A percentile compares a stretch with the other conserved stretches of the same genome.
Conservation (phyloP, 306 rosid species). For the Casuarina glauca region DNA sequence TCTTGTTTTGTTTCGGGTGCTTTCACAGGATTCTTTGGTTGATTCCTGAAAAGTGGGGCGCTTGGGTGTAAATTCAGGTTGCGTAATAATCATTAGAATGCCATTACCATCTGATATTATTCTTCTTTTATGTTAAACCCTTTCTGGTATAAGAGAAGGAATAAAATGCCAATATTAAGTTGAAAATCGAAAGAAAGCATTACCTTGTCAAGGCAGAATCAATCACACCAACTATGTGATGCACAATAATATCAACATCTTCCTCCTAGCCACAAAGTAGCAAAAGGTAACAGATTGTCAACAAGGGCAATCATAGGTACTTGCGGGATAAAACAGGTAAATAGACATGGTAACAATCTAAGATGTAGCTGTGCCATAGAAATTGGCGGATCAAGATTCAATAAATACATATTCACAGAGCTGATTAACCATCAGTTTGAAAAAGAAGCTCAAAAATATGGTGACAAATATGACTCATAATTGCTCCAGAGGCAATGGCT, state of each 20-base stretch:
- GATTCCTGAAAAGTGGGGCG: constrained; percentile 37
- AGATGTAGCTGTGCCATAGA: neutral
- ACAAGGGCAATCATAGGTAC: constrained; percentile 17
- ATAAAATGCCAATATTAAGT: neutral
- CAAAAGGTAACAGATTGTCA: constrained; percentile 16
- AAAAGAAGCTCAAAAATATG: neutral
- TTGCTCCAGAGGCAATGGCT: too few relatives aligned
- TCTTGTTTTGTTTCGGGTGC: constrained; percentile 50
- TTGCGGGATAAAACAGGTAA: neutral
- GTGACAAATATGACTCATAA: neutral
- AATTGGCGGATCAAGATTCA: neutral
- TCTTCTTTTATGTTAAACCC: neutral
- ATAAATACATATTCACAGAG: neutral
- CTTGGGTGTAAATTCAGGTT: constrained; percentile 1
- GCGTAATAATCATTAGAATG: neutral
- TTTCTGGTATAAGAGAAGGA: neutral
- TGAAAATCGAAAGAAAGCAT: constrained; percentile 8
- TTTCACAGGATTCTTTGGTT: constrained; percentile 30
- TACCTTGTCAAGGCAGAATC: constrained; percentile 51
- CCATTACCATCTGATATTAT: neutral
- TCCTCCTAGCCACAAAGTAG: constrained; percentile 63
- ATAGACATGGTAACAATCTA: neutral
- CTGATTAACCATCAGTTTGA: neutral
- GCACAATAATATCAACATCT: constrained; percentile 75
- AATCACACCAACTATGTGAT: constrained; percentile 67